Evolutionary conservation across 495 filamentous ascomycete genomes (phyloP), one percentile per base, ranked within the genome.

Genomic region (Xylaria venustula): DNA sequence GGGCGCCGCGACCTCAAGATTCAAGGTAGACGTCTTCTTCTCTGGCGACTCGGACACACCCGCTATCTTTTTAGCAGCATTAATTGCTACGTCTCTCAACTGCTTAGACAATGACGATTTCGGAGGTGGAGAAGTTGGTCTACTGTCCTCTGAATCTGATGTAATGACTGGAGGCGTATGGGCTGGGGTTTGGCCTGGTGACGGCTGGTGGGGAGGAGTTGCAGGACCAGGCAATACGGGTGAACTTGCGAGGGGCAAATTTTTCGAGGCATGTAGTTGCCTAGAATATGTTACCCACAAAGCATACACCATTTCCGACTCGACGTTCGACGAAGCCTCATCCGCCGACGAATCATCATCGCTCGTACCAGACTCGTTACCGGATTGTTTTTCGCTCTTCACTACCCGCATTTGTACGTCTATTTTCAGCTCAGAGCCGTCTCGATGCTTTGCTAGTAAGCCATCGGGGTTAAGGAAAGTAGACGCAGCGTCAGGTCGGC

Each of bases 251-350:
- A 85, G 84, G 32, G 79, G 65, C 52, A 82, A 78, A 7, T 80
- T 75, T 50, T 79, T 79, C 7, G 86, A 81, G 1, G 90, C 88
- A 70, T 98, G 94, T 17, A 98, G 81, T 62, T 96, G 91, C 42
- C 92, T 80, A 8, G 94, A 98, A 71, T 98, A 98, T 3, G 93
- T 98, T 48, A 98, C 87, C 94, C 94, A 98, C 22, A 98, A 76
- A 17, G 94, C 94, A 76, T 92, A 98, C 5, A 98, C 93, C 36
- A 96, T 79, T 67, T 97, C 92, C 1, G 89, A 84, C 40, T 86
- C 66, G 7, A 66, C 42, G 54, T 62, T 52, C 15, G 17, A 40
- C 11, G 46, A 7, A 77, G 77, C 48, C 58, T 77, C 55, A 44
- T 71, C 67, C 46, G 62, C 60, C 14, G 64, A 53, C 3, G 74